phyloP scores from a whole-genome alignment of 306 rosid species.

The Quercus ilex region DNA sequence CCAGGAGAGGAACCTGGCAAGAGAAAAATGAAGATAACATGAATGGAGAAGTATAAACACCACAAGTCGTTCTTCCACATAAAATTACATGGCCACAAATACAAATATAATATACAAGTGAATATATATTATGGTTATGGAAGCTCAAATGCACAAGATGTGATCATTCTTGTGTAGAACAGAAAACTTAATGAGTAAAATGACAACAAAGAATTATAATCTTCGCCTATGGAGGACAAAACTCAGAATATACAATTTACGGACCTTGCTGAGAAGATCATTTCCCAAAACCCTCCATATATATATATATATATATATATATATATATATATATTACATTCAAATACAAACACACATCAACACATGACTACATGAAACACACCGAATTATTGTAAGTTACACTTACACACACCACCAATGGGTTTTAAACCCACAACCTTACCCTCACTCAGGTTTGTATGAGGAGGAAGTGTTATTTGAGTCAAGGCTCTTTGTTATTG shows the following conservation, averaged over 20 bases:
- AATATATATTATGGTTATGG: background rate
- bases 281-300: background rate
- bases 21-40: background rate
- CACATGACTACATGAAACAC: background rate
- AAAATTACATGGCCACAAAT: background rate
- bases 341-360: background rate
- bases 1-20: conserved; percentile 70
- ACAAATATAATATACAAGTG: background rate
- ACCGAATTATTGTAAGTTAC: background rate
- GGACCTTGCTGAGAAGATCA: background rate
- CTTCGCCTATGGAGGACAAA: background rate
- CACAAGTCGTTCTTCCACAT: background rate
- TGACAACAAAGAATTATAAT: background rate
- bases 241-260: background rate
- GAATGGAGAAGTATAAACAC: conserved; percentile 1
- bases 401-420: too few species aligned
- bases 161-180: background rate
- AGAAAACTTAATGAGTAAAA: background rate
- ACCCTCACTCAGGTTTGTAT: too few species aligned
- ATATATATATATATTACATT: background rate
- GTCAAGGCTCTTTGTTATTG: too few species aligned
- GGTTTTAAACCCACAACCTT: too few species aligned
- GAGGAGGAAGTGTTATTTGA: too few species aligned
- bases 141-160: background rate
- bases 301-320: too few species aligned